Evolutionary conservation across 371 early-diverging fungal species (phyloP).

Genomic region (Haplosporangium sp.): DNA sequence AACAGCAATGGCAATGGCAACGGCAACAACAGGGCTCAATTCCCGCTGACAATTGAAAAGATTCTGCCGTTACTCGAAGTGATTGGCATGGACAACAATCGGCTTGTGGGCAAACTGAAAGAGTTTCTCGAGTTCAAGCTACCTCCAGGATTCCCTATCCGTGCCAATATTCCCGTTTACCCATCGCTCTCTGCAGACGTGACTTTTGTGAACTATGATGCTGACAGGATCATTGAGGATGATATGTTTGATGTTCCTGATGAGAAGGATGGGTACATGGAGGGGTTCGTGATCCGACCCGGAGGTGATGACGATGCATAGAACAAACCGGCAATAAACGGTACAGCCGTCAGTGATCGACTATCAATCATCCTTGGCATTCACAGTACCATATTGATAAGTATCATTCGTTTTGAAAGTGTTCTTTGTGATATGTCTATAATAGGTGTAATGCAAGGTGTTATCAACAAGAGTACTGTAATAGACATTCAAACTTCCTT

Average conservation of each 20-base stretch:
- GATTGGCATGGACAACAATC: constrained; percentile 55
- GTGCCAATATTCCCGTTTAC: constrained; percentile 51
- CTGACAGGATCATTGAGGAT: constrained; percentile 35
- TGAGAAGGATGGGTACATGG: constrained; percentile 24
- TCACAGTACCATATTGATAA: too few species aligned
- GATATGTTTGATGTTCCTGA: constrained; percentile 47
- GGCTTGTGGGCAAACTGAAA: constrained; percentile 48
- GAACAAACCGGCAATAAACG: neutral
- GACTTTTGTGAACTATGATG: constrained; percentile 54
- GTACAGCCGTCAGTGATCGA: too few species aligned
- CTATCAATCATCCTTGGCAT: too few species aligned
- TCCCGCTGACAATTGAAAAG: constrained; percentile 51
- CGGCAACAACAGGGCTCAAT: constrained; percentile 15
- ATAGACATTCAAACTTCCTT: too few species aligned
- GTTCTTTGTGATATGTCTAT: too few species aligned
- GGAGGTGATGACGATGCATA: constrained; percentile 39
- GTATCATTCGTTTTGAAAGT: too few species aligned
- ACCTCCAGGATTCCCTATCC: constrained; percentile 55
- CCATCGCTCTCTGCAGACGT: constrained; percentile 53
- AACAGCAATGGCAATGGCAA: neutral
- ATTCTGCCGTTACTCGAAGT: constrained; percentile 48
- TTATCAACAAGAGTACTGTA: too few species aligned
- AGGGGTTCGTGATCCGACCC: constrained; percentile 41
- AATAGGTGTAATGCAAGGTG: too few species aligned
- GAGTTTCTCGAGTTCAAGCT: constrained; percentile 52